Conservation (phyloP, 768 basidiomycete genomes). For the Heimioporus sp. region DNA sequence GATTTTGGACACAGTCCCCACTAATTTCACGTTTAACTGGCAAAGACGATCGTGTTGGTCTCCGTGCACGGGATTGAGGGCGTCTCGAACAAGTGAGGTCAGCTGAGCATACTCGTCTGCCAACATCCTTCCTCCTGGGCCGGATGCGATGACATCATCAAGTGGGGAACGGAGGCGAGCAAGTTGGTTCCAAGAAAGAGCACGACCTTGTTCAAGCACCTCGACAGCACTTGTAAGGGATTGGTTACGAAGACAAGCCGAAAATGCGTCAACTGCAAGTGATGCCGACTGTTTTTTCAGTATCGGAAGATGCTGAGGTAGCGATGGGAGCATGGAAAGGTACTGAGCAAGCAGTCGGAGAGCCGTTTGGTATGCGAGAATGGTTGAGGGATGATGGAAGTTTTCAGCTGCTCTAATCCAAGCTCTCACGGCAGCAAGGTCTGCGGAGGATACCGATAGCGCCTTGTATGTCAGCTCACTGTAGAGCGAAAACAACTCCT, state of each 20-base stretch:
- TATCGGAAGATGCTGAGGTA: neutral
- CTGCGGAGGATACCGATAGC: neutral
- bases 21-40: too few relatives aligned
- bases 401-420: neutral
- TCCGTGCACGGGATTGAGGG: too few relatives aligned
- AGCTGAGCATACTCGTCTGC: neutral
- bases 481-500: neutral
- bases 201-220: too few relatives aligned
- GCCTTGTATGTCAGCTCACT: neutral
- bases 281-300: neutral
- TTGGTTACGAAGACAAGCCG: slow-evolving; percentile 8
- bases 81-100: too few relatives aligned
- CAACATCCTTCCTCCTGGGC: neutral
- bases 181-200: too few relatives aligned
- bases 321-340: neutral
- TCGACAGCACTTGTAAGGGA: slow-evolving; percentile 8
- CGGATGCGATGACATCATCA: neutral
- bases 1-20: too few relatives aligned
- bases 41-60: too few relatives aligned
- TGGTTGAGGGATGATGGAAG: neutral
- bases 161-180: slow-evolving; percentile 7
- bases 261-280: slow-evolving; percentile 6
- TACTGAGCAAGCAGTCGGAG: slow-evolving; percentile 1
- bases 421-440: neutral
- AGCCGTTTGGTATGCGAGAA: neutral